Conservation (phyloP, 352 stramenopile genomes). For the Globisporangium mamillatum region DNA sequence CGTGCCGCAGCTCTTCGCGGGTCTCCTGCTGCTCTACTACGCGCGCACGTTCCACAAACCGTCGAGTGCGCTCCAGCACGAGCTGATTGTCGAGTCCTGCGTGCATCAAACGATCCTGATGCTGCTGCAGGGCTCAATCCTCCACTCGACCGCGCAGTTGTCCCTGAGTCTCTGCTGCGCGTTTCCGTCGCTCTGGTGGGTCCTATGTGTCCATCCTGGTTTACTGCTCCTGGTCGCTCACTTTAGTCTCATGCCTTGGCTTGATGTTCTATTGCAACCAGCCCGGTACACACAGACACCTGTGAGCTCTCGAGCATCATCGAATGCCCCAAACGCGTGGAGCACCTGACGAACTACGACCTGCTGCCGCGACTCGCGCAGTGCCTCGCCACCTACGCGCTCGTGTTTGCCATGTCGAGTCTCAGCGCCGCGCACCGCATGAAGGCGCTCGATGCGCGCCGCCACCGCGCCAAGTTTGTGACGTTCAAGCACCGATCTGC, state of each 20-base stretch:
- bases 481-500: slow-evolving; percentile 32
- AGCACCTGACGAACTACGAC: slow-evolving; percentile 31
- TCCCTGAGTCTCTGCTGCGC: slow-evolving; percentile 54
- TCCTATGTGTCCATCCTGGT: background rate
- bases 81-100: slow-evolving; percentile 52
- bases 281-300: slow-evolving; percentile 31
- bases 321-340: slow-evolving; percentile 33
- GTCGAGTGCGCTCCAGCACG: slow-evolving; percentile 44
- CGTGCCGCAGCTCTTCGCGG: slow-evolving; percentile 41
- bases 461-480: slow-evolving; percentile 40
- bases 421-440: slow-evolving; percentile 34
- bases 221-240: background rate
- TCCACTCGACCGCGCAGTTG: slow-evolving; percentile 44
- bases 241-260: background rate
- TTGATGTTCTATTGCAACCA: slow-evolving; percentile 14
- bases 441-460: slow-evolving; percentile 37
- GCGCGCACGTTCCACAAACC: slow-evolving; percentile 46
- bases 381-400: slow-evolving; percentile 37
- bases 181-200: slow-evolving; percentile 47
- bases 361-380: slow-evolving; percentile 39
- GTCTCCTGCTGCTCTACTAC: slow-evolving; percentile 59
- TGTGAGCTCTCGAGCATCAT: slow-evolving; percentile 42
- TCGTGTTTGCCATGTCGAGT: slow-evolving; percentile 41
- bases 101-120: slow-evolving; percentile 40
- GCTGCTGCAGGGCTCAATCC: slow-evolving; percentile 38